Evolutionary conservation across 257 asterid species (phyloP).

Genomic region (Solanum paucissectum): DNA sequence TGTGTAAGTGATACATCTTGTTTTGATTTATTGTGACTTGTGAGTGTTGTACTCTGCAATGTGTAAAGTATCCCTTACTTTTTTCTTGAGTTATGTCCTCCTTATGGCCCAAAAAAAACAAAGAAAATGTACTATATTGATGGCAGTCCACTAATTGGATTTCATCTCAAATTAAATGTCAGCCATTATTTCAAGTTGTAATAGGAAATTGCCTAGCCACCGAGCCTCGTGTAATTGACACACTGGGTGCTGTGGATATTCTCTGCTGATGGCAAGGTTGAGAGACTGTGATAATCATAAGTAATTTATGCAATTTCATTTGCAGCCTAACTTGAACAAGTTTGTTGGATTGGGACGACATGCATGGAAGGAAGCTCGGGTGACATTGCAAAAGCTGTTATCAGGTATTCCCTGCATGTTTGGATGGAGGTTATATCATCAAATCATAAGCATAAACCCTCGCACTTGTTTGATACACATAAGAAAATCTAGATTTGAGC

Average conservation of each 20-base stretch:
- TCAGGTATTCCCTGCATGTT: slow-evolving; percentile 35
- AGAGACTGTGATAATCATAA: background rate
- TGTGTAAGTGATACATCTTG: background rate
- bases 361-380: slow-evolving; percentile 98
- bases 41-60: background rate
- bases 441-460: background rate
- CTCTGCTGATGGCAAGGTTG: background rate
- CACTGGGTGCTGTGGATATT: background rate
- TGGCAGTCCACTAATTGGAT: background rate
- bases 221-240: background rate
- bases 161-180: background rate
- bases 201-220: background rate
- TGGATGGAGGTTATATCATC: background rate
- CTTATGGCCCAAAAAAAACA: background rate
- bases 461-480: background rate
- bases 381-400: slow-evolving; percentile 68
- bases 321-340: slow-evolving; percentile 76
- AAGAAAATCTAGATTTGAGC: background rate
- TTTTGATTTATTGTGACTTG: background rate
- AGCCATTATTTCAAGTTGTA: background rate
- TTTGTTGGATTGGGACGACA: slow-evolving; percentile 77
- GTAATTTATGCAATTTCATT: background rate
- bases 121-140: background rate
- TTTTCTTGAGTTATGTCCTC: background rate
- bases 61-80: background rate